Base-by-base conservation (phyloP, 2,329 filamentous ascomycete species). In the Phaeoacremonium minimum region DNA sequence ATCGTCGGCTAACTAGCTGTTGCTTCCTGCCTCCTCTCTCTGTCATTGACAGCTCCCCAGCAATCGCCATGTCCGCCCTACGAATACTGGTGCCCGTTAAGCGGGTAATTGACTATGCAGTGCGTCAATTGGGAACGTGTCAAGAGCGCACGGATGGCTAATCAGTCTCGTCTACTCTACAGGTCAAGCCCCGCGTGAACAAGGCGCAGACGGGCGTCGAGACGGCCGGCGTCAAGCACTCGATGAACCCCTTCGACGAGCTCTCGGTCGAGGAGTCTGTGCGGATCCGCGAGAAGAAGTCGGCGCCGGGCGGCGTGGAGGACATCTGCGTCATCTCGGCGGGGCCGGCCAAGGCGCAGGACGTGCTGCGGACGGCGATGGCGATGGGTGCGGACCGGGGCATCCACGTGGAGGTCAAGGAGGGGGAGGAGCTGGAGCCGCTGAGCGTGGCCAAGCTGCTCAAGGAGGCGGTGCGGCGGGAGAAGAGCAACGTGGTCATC, bases 231-330 rank as follows among this genome's bases (percentile, higher is more conserved):
- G 89, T 97, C 56, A 97, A 97, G 69, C 91, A 97, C 76, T 90
- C 84, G 60, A 91, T 98, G 80, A 98, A 97, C 75, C 93, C 93
- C 15, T 98, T 98, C 68, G 93, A 98, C 73, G 93, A 98, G 65
- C 86, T 98, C 56, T 94, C 89, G 30, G 82, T 98, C 63, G 93
- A 98, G 69, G 93, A 97, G 71, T 87, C 90, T 35, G 87, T 96
- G 35, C 88, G 87, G 28, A 85, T 98, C 58, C 90, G 93, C 63
- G 91, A 97, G 64, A 85, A 87, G 71, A 85, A 87, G 63, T 63
- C 67, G 38, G 79, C 80, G 14, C 75, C 80, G 14, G 71, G 77
- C 46, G 83, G 84, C 53, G 90, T 98, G 44, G 83, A 89, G 50
- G 89, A 96, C 61, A 97, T 98, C 57, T 82, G 93, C 59, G 85